Percentiles rank a stretch among this genome's conserved stretches.
These are phyloP conservation scores for Kurtzmaniella quercitrusa DNA, from an alignment of 1,139 yeast genomes.

Conservation along the genomic window DNA sequence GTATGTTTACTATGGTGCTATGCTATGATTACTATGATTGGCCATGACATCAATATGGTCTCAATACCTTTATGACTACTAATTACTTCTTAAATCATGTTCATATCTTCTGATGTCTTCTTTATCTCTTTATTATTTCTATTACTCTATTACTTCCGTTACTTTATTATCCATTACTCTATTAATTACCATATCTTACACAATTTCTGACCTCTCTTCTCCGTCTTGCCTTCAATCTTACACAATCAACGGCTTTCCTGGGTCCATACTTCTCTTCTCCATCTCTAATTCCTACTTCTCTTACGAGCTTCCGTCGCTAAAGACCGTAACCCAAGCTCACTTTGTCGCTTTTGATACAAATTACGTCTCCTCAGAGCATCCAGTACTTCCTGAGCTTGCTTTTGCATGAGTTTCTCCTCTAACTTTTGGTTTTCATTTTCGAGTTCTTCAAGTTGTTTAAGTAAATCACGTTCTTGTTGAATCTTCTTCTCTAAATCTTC, in stretches of 20 bases:
- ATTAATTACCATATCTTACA: no score
- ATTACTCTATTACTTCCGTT: no score
- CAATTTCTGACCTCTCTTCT: no score
- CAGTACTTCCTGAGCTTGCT: constrained; percentile 17
- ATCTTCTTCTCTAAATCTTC: constrained; percentile 16
- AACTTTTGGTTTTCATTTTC: constrained; percentile 28
- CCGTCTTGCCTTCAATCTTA: no score
- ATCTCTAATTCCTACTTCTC: not conserved
- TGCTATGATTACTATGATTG: no score
- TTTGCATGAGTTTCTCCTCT: constrained; percentile 19
- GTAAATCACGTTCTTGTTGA: constrained; percentile 21
- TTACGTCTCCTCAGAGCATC: constrained; percentile 14
- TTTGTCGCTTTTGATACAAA: constrained; percentile 15
- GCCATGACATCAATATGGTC: not conserved
- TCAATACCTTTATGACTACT: not conserved
- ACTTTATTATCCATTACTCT: no score
- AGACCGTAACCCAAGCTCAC: constrained; percentile 22
- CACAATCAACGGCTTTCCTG: no score
- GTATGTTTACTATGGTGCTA: no score
- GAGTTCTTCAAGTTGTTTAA: constrained; percentile 20
- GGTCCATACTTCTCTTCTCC: no score
- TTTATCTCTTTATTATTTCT: no score
- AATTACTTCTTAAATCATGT: no score
- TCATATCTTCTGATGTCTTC: no score
- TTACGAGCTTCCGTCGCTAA: constrained; percentile 7